Base-by-base conservation (phyloP, 306 rosid genomes). In the Dryas alaskensis region DNA sequence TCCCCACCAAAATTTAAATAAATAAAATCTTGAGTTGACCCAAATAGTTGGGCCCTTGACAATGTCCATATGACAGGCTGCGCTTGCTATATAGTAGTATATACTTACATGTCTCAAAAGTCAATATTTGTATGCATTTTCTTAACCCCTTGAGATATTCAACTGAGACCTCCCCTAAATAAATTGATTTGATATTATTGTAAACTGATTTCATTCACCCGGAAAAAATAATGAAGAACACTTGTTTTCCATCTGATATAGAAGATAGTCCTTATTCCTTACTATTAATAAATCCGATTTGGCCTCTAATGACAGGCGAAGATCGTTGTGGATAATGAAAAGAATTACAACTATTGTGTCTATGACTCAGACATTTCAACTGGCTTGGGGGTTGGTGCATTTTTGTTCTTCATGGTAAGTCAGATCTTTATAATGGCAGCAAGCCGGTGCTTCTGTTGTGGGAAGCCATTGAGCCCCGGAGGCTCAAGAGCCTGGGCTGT, bases 361-460 rank as follows among this genome's bases (percentile, higher is more conserved):
- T 95, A 95, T 81, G 80, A 85, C 80, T 88, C 97, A 0, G 99
- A 95, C 75, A 84, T 92, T 70, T 72, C 99, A 66, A 92, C 99
- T 16, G 97, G 98, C 70, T 88, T 75, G 4, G 99, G 99, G n/a
- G 98, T 89, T 11, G 99, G 98, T 69, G 95, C 99, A 72, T 90
- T 95, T 77, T 81, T 95, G 69, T 89, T 92, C 82, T 92, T 92
- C 76, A 3, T 95, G 93, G 78, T 78, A 22, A 80, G 97, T 79
- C 98, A 95, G 80, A 54, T 81, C 75, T 44, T 89, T 67, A 72
- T 95, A 76, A 95, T 95, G 99, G 94, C 66, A 50, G 93, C 92
- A 72, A 92, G 99, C 78, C 92, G 96, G 75, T 95, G 98, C 90
- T 95, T 95, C 87, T 95, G 99, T 55, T 92, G 97, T 1, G 98